These are phyloP conservation scores for Usnea hakonensis DNA, from an alignment of 495 filamentous ascomycete species.

Conservation along the genomic window DNA sequence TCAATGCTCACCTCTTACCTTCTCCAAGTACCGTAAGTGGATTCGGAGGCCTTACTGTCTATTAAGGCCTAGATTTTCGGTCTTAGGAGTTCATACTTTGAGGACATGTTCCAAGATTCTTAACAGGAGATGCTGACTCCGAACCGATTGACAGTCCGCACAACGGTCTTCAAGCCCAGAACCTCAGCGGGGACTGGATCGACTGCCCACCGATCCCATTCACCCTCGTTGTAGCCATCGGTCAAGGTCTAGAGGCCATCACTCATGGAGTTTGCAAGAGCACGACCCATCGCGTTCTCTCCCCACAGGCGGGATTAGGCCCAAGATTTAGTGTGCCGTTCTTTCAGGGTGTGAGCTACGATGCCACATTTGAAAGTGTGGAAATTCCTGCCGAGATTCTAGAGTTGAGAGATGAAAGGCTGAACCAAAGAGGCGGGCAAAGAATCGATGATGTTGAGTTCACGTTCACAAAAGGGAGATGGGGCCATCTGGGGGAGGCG, in stretches of 20 bases:
- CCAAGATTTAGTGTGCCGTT: constrained; percentile 81
- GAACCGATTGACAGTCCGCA: too few species aligned
- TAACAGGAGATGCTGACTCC: too few species aligned
- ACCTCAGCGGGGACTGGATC: constrained; percentile 75
- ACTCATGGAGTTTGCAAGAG: constrained; percentile 80
- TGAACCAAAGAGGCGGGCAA: constrained; percentile 41
- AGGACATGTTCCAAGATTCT: too few species aligned
- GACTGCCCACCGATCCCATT: constrained; percentile 43
- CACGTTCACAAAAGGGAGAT: constrained; percentile 61
- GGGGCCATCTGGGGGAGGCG: constrained; percentile 42
- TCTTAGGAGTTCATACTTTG: too few species aligned
- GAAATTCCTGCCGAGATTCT: constrained; percentile 61
- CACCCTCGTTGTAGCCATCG: constrained; percentile 80
- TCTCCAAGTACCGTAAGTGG: constrained; percentile 78
- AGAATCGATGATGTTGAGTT: constrained; percentile 68
- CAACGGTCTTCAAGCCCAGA: constrained; percentile 80
- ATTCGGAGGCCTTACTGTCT: too few species aligned
- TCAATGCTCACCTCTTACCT: constrained; percentile 81
- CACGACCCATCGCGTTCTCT: constrained; percentile 78
- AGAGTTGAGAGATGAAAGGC: constrained; percentile 45
- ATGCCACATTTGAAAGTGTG: constrained; percentile 69
- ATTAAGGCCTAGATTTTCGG: too few species aligned
- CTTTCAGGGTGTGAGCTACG: constrained; percentile 83
- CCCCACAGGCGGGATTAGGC: constrained; percentile 54
- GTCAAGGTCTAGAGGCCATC: constrained; percentile 84